Evolutionary conservation across 305 asterid species (phyloP).

Genomic region (Solanum hybrid): DNA sequence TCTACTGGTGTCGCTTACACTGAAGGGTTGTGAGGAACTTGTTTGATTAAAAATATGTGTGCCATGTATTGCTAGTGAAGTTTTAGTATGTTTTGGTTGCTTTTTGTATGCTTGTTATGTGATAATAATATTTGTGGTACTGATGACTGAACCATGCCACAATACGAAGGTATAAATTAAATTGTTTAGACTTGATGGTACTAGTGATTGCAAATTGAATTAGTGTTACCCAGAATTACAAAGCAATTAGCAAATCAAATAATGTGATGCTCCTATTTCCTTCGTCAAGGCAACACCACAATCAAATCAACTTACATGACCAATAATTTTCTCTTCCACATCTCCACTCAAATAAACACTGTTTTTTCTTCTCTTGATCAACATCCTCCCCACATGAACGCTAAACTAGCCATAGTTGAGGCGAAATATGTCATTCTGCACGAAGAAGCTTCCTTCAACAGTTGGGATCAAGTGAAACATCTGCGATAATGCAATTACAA

Average conservation of each 20-base stretch:
- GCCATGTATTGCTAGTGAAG: not conserved
- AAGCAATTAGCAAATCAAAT: not conserved
- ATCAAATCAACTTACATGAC: not conserved
- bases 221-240: not conserved
- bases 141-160: not conserved
- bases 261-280: not conserved
- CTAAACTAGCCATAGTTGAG: slow-evolving; percentile 30
- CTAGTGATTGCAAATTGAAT: not conserved
- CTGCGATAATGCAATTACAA: slow-evolving; percentile 13
- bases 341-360: not conserved
- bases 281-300: not conserved
- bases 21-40: slow-evolving; percentile 11
- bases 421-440: slow-evolving; percentile 51
- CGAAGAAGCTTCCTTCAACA: slow-evolving; percentile 26
- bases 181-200: not conserved
- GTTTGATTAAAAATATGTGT: not conserved
- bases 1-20: slow-evolving; percentile 50
- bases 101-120: not conserved
- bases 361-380: not conserved
- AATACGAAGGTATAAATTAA: not conserved
- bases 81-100: not conserved
- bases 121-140: not conserved
- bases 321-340: not conserved
- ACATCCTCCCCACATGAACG: not conserved
- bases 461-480: slow-evolving; percentile 47